Base-by-base conservation (phyloP, 2,329 filamentous ascomycete genomes). In the Allantophomopsis lycopodina region DNA sequence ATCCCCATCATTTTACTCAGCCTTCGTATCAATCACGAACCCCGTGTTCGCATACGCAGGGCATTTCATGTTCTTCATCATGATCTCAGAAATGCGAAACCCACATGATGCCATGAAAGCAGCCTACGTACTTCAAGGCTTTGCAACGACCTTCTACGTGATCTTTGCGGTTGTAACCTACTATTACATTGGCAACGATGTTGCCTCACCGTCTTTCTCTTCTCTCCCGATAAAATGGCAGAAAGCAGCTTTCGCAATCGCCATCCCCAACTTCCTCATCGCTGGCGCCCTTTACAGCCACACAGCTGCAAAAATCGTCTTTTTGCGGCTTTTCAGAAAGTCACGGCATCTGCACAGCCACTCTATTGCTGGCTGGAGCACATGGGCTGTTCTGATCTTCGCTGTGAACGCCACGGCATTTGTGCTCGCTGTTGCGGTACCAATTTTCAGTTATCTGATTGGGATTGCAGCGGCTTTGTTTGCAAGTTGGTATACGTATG, bases 231-330 rank as follows among this genome's bases (percentile, higher is more conserved):
- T 54, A 1, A 52, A 66, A 0, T 60, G 83, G 39, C 65, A 69
- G 17, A 81, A 81, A 51, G 62, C 79, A 11, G 76, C 78, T 13
- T 84, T 76, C 59, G 78, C 74, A 15, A 63, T 83, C 44, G 79
- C 79, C 1, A 65, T 79, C 4, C 79, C 78, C 2, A 82, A 76
- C 2, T 83, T 83, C 44, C 63, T 83, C 39, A 73, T 84, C 36
- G 76, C 79, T 0, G 80, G 79, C 37, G 76, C 83, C 10, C 77
- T 84, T 45, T 78, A 82, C 52, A 76, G 71, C 11, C 72, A 78
- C 42, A 72, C 83, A 2, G 76, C 75, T 2, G 67, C 66, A 40
- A 80, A 79, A 51, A 77, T 79, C 48, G 62, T 82, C 42, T 83
- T 80, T 50, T 59, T 73, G 4, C 69, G 78, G 28, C 54, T 78